These are phyloP conservation scores for Penicillium arizonense DNA, from an alignment of 495 filamentous ascomycete species.

Conservation along the genomic window DNA sequence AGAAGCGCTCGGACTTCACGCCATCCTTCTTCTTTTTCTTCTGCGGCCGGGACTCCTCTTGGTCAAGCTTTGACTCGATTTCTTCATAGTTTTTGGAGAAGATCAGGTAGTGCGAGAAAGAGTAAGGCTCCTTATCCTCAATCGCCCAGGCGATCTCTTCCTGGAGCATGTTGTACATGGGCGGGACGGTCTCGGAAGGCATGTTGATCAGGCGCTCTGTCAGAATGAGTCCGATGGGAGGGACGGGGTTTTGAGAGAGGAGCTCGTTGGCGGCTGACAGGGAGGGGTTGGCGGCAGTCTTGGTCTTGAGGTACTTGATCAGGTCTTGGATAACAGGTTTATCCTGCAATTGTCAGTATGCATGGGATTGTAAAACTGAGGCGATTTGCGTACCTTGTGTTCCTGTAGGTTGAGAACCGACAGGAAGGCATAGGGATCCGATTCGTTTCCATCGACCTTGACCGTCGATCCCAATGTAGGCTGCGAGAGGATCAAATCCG, in stretches of 20 bases:
- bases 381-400: constrained; percentile 52
- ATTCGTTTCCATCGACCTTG: constrained; percentile 91
- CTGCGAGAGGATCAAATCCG: constrained; percentile 87
- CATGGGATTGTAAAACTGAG: background rate
- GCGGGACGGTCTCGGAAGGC: constrained; percentile 84
- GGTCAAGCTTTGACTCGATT: constrained; percentile 75
- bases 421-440: constrained; percentile 92
- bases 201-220: constrained; percentile 94
- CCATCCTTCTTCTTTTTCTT: constrained; percentile 74
- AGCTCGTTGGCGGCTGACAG: constrained; percentile 55
- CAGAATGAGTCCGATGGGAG: constrained; percentile 77
- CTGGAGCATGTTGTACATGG: constrained; percentile 93
- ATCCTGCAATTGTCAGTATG: constrained; percentile 41
- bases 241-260: constrained; percentile 48
- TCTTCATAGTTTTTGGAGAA: constrained; percentile 88
- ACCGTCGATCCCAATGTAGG: constrained; percentile 88
- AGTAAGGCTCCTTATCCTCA: constrained; percentile 88
- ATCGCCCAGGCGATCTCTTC: constrained; percentile 91
- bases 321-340: constrained; percentile 69
- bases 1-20: constrained; percentile 58
- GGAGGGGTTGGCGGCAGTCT: constrained; percentile 53
- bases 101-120: constrained; percentile 90
- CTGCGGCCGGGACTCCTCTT: constrained; percentile 62
- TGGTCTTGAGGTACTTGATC: constrained; percentile 63
- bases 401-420: constrained; percentile 83